phyloP scores from a whole-genome alignment of 2,329 filamentous ascomycete genomes.

The Trichoderma atroviride region DNA sequence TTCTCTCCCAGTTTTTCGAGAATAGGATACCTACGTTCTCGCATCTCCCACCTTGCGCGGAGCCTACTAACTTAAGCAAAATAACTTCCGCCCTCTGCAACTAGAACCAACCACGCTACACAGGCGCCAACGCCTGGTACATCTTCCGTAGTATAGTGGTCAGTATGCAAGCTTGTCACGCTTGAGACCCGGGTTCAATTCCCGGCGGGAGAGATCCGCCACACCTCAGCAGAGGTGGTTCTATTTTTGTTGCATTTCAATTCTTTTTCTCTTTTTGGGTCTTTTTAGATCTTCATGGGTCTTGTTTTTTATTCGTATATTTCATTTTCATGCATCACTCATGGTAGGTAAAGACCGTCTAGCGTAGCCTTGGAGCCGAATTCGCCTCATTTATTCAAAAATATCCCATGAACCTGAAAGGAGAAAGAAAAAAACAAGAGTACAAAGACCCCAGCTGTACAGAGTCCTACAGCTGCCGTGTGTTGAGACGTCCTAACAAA shows the following conservation, averaged over 20 bases:
- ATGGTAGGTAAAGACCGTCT: background rate
- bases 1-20: background rate
- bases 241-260: background rate
- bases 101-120: slow-evolving; percentile 7
- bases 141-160: slow-evolving; percentile 27
- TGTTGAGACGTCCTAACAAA: background rate
- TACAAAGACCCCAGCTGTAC: background rate
- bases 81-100: background rate
- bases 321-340: background rate
- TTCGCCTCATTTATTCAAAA: background rate
- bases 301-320: background rate
- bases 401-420: background rate
- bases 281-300: background rate
- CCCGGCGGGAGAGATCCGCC: slow-evolving; percentile 27
- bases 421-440: background rate
- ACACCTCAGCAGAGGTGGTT: slow-evolving; percentile 20
- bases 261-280: too few relatives aligned
- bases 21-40: background rate
- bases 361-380: background rate
- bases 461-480: background rate
- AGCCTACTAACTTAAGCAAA: background rate
- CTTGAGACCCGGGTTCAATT: slow-evolving; percentile 27
- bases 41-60: background rate
- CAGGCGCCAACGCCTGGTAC: slow-evolving; percentile 16
- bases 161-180: slow-evolving; percentile 27